Base-by-base conservation (phyloP, 2,329 filamentous ascomycete species). In the Chaetomium olivaceum region DNA sequence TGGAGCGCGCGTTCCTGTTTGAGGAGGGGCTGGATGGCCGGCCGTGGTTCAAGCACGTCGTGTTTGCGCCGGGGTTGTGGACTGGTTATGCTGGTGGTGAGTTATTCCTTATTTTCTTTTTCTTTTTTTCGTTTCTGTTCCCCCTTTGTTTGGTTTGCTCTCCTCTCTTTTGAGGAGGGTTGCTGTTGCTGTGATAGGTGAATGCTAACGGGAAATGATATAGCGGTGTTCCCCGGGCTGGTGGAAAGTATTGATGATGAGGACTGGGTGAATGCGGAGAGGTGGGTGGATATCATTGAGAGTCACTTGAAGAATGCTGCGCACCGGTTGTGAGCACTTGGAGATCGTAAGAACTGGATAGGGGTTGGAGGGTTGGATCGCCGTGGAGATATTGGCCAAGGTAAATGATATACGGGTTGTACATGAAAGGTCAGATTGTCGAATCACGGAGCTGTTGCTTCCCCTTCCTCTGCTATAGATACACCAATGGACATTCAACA, bases 21-120 rank as follows among this genome's bases (percentile, higher is more conserved):
- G 79, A 86, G 4, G 82, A 84, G 3, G 94, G 94, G 0, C 79
- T 98, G 23, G 93, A 97, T 75, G 87, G 87, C 1, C 82, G 94
- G 66, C 81, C 81, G 27, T 97, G 93, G 93, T 98, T 94, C 81
- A 97, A 97, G 80, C 94, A 97, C 73, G 90, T 97, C 2, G 90
- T 97, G 1, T 97, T 96, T 77, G 93, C 93, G 1, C 93, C 93
- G 0, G 93, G 93, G 0, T 76, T 94, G 57, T 96, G 93, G 92
- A 97, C 92, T 0, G 93, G 93, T 0, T 97, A 97, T 77, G 82
- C 92, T 0, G 93, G 93, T 74, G 85, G 87, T 89, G 73, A 77
- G 83, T 79, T 58, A 48, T 64, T 27, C 11, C 56, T 43, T 56
- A 51, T n/a, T 60, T 43, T 1, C 33, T 25, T 57, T 48, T 12